These are phyloP conservation scores for Candida gigantensis DNA, from an alignment of 1,139 yeast species.

Conservation along the genomic window DNA sequence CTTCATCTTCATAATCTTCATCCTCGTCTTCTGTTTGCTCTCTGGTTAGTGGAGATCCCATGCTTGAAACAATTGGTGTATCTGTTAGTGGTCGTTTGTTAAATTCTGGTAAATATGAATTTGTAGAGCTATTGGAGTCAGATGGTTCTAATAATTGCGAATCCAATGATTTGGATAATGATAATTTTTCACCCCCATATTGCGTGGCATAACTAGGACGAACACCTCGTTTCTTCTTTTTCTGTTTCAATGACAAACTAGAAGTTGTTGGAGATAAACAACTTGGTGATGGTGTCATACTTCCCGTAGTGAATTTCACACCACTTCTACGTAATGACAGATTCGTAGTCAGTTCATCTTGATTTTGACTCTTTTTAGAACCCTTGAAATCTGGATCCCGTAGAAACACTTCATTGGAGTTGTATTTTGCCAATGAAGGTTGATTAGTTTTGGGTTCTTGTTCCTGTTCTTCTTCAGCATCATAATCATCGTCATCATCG, in stretches of 20 bases:
- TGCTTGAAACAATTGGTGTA: constrained; percentile 63
- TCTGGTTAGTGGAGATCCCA: constrained; percentile 51
- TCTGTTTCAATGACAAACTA: constrained; percentile 2
- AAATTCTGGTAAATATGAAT: constrained; percentile 52
- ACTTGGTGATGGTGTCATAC: constrained; percentile 16
- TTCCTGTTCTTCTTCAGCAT: constrained; percentile 8
- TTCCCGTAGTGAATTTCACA: constrained; percentile 11
- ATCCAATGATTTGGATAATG: constrained; percentile 31
- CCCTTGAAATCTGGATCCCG: constrained; percentile 11
- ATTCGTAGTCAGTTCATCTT: not conserved
- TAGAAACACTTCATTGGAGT: constrained; percentile 10
- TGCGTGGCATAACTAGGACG: constrained; percentile 3
- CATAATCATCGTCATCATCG: constrained; percentile 6
- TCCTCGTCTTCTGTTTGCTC: constrained; percentile 32
- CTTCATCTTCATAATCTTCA: constrained; percentile 13
- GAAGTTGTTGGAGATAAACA: constrained; percentile 15
- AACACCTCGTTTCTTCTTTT: constrained; percentile 3
- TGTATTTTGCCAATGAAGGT: constrained; percentile 1
- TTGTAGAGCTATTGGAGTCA: constrained; percentile 19
- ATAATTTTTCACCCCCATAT: constrained; percentile 22
- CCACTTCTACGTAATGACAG: constrained; percentile 1
- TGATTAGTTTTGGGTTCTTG: not conserved
- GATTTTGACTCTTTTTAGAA: too few species aligned
- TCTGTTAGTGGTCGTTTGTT: constrained; percentile 71
- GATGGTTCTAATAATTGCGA: constrained; percentile 23